Evolutionary conservation across 805 yeast species (phyloP), one percentile per base, ranked within the genome.

Genomic region (Metschnikowia kofuensis): DNA sequence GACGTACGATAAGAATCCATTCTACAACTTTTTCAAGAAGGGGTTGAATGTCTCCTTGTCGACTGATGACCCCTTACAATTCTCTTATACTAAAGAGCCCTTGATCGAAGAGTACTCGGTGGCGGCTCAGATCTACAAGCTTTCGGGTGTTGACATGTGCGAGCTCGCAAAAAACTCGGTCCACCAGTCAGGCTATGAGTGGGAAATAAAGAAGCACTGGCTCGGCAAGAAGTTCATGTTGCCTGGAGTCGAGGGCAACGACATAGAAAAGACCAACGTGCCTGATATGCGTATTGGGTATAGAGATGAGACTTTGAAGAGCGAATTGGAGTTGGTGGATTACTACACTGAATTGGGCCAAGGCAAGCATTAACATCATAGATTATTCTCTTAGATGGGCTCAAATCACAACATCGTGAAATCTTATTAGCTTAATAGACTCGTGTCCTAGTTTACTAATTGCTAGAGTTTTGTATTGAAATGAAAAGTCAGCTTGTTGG

Each of bases 1-100:
- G 68, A 89, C 96, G 1, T 95, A 94, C 64, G 99, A 94, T 64
- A 95, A 95, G 73, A 94, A 94, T 66, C 99, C 99, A 32, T 90
- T 95, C 77, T 85, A 86, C 54, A 76, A 80, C 55, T 94, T 89
- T 66, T 95, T 92, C 78, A 87, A 85, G 62, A 83, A 94, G 63
- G 99, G 99, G 2, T 74, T 94, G 65, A 92, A 92, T 61, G 97
- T 94, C 36, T 89, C 97, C 0, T 73, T 94, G 47, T 91, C 97
- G 0, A 90, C 98, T 0, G 99, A 94, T 69, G 99, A 94, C 72
- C 99, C 99, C 7, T 76, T 94, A 44, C 99, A 95, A 70, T 94
- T 94, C 65, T 87, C 97, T 0, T 94, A 90, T 70, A 94, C 99
- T 31, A 83, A 95, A 62, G 99, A 94, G 64, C 98, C 99, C 13